A percentile compares a stretch with the other conserved stretches of the same genome.
Conservation (phyloP, 805 yeast genomes). For the Sugiyamaella mastotermitis region DNA sequence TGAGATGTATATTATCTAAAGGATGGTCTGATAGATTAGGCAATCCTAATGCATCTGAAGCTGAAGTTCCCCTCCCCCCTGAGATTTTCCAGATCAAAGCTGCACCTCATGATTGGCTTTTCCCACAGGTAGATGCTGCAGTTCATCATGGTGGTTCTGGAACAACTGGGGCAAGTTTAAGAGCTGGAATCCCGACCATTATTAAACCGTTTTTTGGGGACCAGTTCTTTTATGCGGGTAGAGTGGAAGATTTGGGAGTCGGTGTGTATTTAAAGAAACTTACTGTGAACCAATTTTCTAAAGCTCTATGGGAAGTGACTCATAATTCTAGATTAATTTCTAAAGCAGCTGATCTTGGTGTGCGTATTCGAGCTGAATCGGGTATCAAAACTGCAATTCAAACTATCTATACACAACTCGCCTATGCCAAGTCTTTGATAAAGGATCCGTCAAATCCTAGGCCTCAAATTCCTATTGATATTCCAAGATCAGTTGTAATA, state of each 20-base stretch:
- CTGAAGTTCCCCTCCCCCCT: conserved; percentile 50
- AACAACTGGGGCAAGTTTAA: conserved; percentile 85
- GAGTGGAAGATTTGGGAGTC: conserved; percentile 85
- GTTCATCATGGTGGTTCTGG: conserved; percentile 98
- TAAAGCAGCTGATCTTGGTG: conserved; percentile 60
- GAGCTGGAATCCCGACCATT: conserved; percentile 83
- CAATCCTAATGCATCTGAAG: conserved; percentile 32
- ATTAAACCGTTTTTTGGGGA: conserved; percentile 96
- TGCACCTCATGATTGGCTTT: conserved; percentile 92
- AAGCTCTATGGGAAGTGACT: conserved; percentile 65
- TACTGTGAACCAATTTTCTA: conserved; percentile 54
- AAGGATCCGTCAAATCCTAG: conserved; percentile 5
- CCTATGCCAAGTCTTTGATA: conserved; percentile 56
- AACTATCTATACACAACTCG: conserved; percentile 70
- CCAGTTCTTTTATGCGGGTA: conserved; percentile 82
- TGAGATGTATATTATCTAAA: conserved; percentile 79
- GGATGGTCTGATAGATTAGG: conserved; percentile 86
- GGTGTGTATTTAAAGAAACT: conserved; percentile 69
- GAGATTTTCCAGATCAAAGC: conserved; percentile 65
- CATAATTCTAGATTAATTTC: conserved; percentile 59
- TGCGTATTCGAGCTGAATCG: conserved; percentile 59
- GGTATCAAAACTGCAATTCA: conserved; percentile 78
- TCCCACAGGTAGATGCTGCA: conserved; percentile 83
- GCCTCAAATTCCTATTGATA: conserved; percentile 1
- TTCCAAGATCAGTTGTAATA: conserved; percentile 1